A percentile compares a stretch with the other conserved stretches of the same genome.
phyloP scores from a whole-genome alignment of 1,284 basidiomycete species.

The Calocybe gambosa region DNA sequence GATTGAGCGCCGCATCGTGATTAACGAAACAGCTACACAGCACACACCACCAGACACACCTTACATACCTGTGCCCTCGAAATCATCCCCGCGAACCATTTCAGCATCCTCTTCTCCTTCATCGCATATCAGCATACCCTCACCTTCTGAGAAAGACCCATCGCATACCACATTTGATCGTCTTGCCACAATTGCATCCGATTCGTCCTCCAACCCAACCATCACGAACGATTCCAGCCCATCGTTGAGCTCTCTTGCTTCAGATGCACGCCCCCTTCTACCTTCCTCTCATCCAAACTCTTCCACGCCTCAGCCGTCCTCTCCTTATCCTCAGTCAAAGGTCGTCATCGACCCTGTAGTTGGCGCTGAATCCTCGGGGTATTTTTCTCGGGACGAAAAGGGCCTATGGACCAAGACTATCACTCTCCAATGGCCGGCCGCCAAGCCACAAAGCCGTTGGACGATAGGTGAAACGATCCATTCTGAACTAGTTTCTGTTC shows the following conservation, averaged over 20 bases:
- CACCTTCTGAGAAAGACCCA: conserved; percentile 25
- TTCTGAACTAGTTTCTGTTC: conserved; percentile 59
- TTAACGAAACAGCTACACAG: conserved; percentile 32
- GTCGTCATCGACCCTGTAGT: conserved; percentile 46
- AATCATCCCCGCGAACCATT: conserved; percentile 13
- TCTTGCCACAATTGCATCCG: conserved; percentile 27
- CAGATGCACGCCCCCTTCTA: conserved; percentile 20
- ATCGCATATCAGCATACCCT: conserved; percentile 16
- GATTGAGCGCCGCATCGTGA: conserved; percentile 50
- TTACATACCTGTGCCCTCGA: conserved; percentile 21
- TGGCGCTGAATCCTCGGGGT: conserved; percentile 50
- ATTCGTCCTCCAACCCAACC: conserved; percentile 34
- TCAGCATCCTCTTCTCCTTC: conserved; percentile 16
- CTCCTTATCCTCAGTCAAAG: conserved; percentile 32
- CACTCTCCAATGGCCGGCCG: conserved; percentile 65
- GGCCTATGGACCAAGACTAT: conserved; percentile 60
- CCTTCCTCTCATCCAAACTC: conserved; percentile 4
- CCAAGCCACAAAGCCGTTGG: conserved; percentile 65
- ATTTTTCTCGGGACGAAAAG: conserved; percentile 45
- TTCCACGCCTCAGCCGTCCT: conserved; percentile 10
- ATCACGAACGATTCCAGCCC: conserved; percentile 29
- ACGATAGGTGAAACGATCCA: conserved; percentile 69
- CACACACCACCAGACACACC: conserved; percentile 19
- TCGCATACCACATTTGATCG: conserved; percentile 11
- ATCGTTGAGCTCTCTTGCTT: conserved; percentile 26